These are phyloP conservation scores for Saccharomyces pastorianus DNA, from an alignment of 1,139 yeast species.

Conservation along the genomic window DNA sequence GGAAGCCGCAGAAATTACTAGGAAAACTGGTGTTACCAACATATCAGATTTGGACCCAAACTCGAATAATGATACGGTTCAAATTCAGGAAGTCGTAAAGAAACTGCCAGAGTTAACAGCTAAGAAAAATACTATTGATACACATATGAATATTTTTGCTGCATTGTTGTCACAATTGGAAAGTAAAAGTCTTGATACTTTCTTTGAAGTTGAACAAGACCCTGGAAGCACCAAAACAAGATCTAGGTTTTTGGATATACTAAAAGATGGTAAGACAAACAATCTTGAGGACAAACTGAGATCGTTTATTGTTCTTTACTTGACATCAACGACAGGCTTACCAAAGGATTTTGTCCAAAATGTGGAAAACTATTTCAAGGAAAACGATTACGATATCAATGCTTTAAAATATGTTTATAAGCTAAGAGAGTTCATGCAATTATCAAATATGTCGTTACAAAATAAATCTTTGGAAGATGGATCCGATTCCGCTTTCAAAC, in stretches of 20 bases:
- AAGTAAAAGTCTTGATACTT: slow-evolving; percentile 75
- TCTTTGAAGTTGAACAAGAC: slow-evolving; percentile 88
- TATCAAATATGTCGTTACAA: slow-evolving; percentile 25
- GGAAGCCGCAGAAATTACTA: slow-evolving; percentile 81
- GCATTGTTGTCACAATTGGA: slow-evolving; percentile 76
- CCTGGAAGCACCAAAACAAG: slow-evolving; percentile 54
- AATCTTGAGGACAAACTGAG: slow-evolving; percentile 75
- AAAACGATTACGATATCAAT: slow-evolving; percentile 53
- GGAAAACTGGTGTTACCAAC: slow-evolving; percentile 61
- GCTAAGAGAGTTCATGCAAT: slow-evolving; percentile 67
- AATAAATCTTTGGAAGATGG: slow-evolving; percentile 30
- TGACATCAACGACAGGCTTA: slow-evolving; percentile 43
- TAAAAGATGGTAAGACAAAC: slow-evolving; percentile 37
- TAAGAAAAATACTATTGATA: slow-evolving; percentile 78
- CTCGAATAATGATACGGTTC: slow-evolving; percentile 41
- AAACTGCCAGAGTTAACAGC: slow-evolving; percentile 89
- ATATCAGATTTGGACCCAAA: slow-evolving; percentile 67
- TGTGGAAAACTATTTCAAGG: slow-evolving; percentile 54
- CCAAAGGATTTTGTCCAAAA: slow-evolving; percentile 55
- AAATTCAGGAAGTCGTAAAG: slow-evolving; percentile 82
- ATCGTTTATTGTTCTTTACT: slow-evolving; percentile 69
- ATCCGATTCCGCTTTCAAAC: slow-evolving; percentile 13
- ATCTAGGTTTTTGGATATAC: slow-evolving; percentile 49
- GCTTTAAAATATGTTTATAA: slow-evolving; percentile 69
- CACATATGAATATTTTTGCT: slow-evolving; percentile 94